Evolutionary conservation across 495 filamentous ascomycete genomes (phyloP).

Genomic region (Penicillium diatomitis): DNA sequence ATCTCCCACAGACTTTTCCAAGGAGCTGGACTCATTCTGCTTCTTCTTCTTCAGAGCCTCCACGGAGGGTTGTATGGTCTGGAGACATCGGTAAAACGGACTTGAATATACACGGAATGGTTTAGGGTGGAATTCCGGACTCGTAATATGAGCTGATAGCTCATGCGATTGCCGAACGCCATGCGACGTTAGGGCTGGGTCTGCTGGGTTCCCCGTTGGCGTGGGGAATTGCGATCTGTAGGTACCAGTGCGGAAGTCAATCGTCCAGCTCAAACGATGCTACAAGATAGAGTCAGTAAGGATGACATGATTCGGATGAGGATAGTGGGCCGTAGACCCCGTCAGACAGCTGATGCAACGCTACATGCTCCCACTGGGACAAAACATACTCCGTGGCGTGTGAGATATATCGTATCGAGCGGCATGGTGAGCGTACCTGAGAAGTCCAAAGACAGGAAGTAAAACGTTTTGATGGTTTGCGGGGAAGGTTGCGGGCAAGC

Average conservation of each 20-base stretch:
- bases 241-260: constrained; percentile 65
- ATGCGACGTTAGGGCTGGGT: constrained; percentile 79
- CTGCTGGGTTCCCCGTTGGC: constrained; percentile 76
- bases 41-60: constrained; percentile 36
- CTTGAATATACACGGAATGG: constrained; percentile 63
- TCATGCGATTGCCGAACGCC: constrained; percentile 79
- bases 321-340: too few species aligned
- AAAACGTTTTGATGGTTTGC: neutral
- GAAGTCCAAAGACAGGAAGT: neutral
- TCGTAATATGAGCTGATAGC: constrained; percentile 56
- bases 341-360: too few species aligned
- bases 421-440: constrained; percentile 22
- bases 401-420: constrained; percentile 76
- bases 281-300: constrained; percentile 21
- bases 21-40: constrained; percentile 3
- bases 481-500: constrained; percentile 15
- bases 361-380: neutral
- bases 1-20: neutral
- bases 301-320: too few species aligned
- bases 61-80: constrained; percentile 69
- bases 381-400: constrained; percentile 70
- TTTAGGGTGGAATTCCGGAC: constrained; percentile 55
- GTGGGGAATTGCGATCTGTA: constrained; percentile 60
- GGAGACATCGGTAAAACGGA: constrained; percentile 87
- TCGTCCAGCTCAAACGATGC: constrained; percentile 86